These are phyloP conservation scores for Malus hybrid DNA, from an alignment of 331 rosid species.

Conservation along the genomic window DNA sequence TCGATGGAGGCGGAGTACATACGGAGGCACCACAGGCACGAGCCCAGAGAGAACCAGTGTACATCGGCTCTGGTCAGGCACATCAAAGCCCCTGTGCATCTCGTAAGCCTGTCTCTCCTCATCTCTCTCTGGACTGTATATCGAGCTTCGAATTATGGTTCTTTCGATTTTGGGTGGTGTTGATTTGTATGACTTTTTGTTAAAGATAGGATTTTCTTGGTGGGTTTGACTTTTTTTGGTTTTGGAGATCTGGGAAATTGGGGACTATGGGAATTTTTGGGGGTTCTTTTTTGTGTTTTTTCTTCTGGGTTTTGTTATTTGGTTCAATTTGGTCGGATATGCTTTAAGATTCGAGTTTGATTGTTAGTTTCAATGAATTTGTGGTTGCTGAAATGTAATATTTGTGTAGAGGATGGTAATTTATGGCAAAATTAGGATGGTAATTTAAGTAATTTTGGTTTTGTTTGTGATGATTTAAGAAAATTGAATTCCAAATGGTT, in stretches of 20 bases:
- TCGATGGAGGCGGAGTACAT: conserved; percentile 38
- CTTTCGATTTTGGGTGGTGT: too few relatives aligned
- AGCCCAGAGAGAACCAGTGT: conserved; percentile 40
- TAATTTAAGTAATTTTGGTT: background rate
- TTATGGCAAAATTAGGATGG: too few relatives aligned
- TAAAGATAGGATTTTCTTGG: too few relatives aligned
- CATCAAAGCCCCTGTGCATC: conserved; percentile 43
- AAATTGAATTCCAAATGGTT: background rate
- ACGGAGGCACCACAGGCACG: conserved; percentile 34
- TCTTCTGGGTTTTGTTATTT: too few relatives aligned
- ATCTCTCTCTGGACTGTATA: background rate
- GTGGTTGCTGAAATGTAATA: background rate
- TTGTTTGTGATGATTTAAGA: background rate
- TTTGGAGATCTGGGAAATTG: too few relatives aligned
- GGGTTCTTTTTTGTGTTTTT: background rate
- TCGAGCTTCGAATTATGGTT: too few relatives aligned
- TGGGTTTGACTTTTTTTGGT: too few relatives aligned
- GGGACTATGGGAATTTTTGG: too few relatives aligned
- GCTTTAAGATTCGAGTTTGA: background rate
- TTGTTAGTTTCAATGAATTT: too few relatives aligned
- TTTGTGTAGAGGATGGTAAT: background rate
- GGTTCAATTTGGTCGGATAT: background rate
- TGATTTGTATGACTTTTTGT: too few relatives aligned
- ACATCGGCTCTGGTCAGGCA: conserved; percentile 39
- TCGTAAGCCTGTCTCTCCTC: background rate